These are phyloP conservation scores for Sporothrix luriei DNA, from an alignment of 2,329 filamentous ascomycete species.

Conservation along the genomic window DNA sequence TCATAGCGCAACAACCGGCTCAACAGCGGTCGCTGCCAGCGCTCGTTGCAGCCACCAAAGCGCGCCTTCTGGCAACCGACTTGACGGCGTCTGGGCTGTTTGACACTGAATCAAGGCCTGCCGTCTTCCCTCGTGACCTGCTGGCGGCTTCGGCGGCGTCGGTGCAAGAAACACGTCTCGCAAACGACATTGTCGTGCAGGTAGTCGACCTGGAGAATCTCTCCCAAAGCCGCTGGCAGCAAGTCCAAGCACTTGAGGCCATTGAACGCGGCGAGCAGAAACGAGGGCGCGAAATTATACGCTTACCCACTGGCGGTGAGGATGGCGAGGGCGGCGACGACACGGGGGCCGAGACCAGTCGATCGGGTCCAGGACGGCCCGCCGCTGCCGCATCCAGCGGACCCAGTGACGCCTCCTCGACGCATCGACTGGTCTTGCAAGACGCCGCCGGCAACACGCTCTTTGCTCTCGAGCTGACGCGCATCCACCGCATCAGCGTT, in stretches of 20 bases:
- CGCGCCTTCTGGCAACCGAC: constrained; percentile 77
- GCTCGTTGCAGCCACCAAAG: constrained; percentile 75
- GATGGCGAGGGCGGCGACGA: constrained; percentile 48
- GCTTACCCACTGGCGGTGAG: constrained; percentile 53
- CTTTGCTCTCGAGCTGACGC: constrained; percentile 71
- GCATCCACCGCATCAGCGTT: constrained; percentile 66
- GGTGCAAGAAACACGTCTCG: constrained; percentile 59
- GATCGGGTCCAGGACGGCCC: constrained; percentile 21
- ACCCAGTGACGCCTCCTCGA: constrained; percentile 51
- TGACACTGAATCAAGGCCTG: constrained; percentile 42
- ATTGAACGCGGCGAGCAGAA: constrained; percentile 72
- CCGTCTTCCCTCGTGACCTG: constrained; percentile 53
- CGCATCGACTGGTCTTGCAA: constrained; percentile 81
- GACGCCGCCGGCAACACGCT: constrained; percentile 71
- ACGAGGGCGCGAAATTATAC: constrained; percentile 77
- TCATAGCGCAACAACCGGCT: constrained; percentile 52
- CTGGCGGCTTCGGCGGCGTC: constrained; percentile 41
- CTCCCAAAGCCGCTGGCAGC: constrained; percentile 76
- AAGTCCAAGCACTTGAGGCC: constrained; percentile 79
- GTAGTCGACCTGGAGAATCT: constrained; percentile 86
- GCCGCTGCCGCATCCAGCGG: constrained; percentile 27
- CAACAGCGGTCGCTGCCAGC: constrained; percentile 60
- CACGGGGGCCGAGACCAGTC: constrained; percentile 13
- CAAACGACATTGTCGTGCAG: constrained; percentile 71
- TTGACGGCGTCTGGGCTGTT: constrained; percentile 64